These are phyloP conservation scores for Wickerhamomyces sydowiorum DNA, from an alignment of 805 yeast genomes.

Conservation along the genomic window DNA sequence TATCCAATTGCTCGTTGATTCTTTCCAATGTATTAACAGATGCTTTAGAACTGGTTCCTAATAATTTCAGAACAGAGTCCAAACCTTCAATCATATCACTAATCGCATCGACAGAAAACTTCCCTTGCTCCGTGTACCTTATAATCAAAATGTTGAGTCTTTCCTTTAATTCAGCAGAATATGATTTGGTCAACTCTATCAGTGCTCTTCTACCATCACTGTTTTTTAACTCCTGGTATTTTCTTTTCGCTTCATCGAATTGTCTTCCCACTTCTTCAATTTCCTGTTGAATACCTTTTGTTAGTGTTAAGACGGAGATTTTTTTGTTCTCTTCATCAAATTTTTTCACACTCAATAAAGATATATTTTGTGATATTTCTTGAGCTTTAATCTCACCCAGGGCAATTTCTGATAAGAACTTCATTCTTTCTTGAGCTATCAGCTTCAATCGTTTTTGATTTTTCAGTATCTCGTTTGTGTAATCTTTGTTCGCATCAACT, in stretches of 20 bases:
- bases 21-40: constrained; percentile 28
- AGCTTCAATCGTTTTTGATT: constrained; percentile 25
- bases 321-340: constrained; percentile 37
- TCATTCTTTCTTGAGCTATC: constrained; percentile 18
- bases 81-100: constrained; percentile 36
- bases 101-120: constrained; percentile 34
- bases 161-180: constrained; percentile 34
- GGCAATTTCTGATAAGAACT: constrained; percentile 17
- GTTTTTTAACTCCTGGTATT: constrained; percentile 15
- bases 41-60: constrained; percentile 32
- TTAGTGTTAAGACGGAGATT: constrained; percentile 24
- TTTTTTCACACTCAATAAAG: constrained; percentile 20
- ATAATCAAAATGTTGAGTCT: constrained; percentile 34
- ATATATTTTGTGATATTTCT: constrained; percentile 18
- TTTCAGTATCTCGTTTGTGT: constrained; percentile 29
- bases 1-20: constrained; percentile 19
- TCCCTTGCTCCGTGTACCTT: constrained; percentile 27
- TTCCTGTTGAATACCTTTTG: constrained; percentile 23
- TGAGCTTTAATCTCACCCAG: constrained; percentile 21
- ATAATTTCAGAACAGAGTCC: constrained; percentile 37
- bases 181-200: constrained; percentile 24
- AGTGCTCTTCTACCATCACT: constrained; percentile 22
- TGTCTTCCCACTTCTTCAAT: constrained; percentile 22
- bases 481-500: constrained; percentile 35
- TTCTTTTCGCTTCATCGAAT: constrained; percentile 25